Base-by-base conservation (phyloP, 192 early-diverging fungal species). In the Jimgerdemannia flammicorona region DNA sequence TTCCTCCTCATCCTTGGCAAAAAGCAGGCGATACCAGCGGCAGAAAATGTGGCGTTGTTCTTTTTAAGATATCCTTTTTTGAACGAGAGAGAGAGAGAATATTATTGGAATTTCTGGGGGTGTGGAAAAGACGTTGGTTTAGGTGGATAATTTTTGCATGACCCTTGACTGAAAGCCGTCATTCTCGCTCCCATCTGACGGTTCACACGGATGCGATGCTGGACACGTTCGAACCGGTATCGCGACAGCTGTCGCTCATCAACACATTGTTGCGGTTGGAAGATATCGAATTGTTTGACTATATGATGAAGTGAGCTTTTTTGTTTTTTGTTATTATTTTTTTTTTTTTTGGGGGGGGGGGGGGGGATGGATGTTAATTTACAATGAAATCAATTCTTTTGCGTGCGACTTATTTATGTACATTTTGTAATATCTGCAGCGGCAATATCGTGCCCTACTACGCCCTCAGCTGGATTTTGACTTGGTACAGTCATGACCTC, bases 401-500 rank as follows among this genome's bases (percentile, higher is more conserved):
- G 29, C 29, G 29, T 29, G 29, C 29, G 29, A 29, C 29, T 29
- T 29, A 29, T 29, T 29, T 29, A 29, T 43, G 44, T 44, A 10
- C 68, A 10, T 69, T 69, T 7, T 6, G 14, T 43, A 69, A 44
- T 69, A 59, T 59, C 14, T 59, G 19, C 19, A 81, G 80, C 9
- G 64, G 71, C 59, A 78, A 78, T 42, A 81, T 92, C 20, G 84
- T 87, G 67, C 90, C 91, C 40, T 90, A 86, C 69, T 93, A 91
- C 77, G 89, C 87, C 42, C 80, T 93, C 64, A 89, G 88, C 71
- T 92, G 90, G 90, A 80, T 91, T 70, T 73, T 92, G 65, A 92
- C 92, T n/a, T 93, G 92, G 92, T 91, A 87, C 73, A 87, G 85
- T 40, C 92, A 93, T 73, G 87, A 92, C 70, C 20, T 93, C n/a